Evolutionary conservation across 768 basidiomycete genomes (phyloP), one percentile per base, ranked within the genome.

Genomic region (Amanita subjunquillea): DNA sequence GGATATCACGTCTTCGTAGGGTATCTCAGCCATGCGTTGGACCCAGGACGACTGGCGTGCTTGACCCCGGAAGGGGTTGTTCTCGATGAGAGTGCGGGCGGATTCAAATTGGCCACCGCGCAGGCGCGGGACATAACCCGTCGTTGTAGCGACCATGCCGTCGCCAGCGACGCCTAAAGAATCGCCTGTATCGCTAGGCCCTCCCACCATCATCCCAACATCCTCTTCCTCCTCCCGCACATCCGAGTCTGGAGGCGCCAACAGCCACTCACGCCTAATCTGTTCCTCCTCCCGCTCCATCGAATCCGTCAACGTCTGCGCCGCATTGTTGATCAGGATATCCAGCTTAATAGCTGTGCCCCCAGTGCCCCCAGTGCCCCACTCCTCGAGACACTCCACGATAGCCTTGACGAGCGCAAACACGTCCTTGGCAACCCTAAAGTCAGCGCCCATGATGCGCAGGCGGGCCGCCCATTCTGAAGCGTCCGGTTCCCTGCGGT

Each of bases 1-100:
- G 6, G 65, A 63, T 41, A 71, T 62, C 12, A 69, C 62, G 44
- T 68, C 68, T 53, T 67, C 67, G 55, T 69, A 70, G 4, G 65
- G 64, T 25, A 69, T 68, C 40, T 67, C 63, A 17, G 56, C 56
- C 34, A 68, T 62, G n/a, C 55, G 60, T 55, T 68, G 65, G 29
- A 58, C 61, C 69, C 68, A 69, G 8, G 47, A 48, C 8, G 65
- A 67, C 27, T 15, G 44, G 7, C 13, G 44, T 29, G 23, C 44
- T 29, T 32, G 63, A 63, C 57, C 60, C 56, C 46, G 50, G 49
- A 4, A 54, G 23, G 17, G 36, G 17, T 50, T 51, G 39, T 56
- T 48, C 20, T 23, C 29, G 56, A 58, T 53, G 6, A 57, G 41
- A 9, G 41, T 20, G 2, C 41, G n/a, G 55, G 32, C 32, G 12